These are phyloP conservation scores for Ustilago trichophora DNA, from an alignment of 1,284 basidiomycete species.

Conservation along the genomic window DNA sequence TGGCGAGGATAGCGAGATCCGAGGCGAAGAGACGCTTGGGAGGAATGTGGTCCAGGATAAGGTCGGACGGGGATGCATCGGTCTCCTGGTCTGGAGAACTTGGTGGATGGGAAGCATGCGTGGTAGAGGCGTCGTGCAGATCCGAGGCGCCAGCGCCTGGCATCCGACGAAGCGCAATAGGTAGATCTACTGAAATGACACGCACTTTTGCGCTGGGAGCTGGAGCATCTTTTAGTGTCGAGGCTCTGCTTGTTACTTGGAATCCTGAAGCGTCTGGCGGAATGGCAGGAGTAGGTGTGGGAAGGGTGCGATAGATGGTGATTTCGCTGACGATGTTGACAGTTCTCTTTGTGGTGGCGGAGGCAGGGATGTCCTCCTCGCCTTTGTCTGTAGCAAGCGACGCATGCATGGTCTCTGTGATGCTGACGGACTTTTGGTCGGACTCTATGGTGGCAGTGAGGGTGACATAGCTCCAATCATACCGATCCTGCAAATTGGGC, in stretches of 20 bases:
- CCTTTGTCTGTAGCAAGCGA: not conserved
- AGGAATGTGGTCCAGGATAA: constrained; percentile 18
- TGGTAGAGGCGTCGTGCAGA: not conserved
- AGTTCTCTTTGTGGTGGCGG: constrained; percentile 11
- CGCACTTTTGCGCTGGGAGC: constrained; percentile 21
- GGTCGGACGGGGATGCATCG: constrained; percentile 1
- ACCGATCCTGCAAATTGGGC: not conserved
- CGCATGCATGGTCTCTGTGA: constrained; percentile 20
- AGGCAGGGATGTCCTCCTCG: not conserved
- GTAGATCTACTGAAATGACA: constrained; percentile 25
- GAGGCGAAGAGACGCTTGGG: constrained; percentile 6
- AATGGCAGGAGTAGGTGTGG: not conserved
- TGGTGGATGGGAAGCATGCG: not conserved
- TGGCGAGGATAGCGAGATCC: constrained; percentile 15
- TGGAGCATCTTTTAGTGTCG: not conserved
- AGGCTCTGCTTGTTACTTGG: constrained; percentile 15
- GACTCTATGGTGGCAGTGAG: constrained; percentile 26
- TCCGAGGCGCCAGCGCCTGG: not conserved
- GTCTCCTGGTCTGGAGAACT: not conserved
- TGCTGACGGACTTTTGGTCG: constrained; percentile 15
- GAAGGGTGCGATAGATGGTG: constrained; percentile 27
- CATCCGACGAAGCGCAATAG: constrained; percentile 18
- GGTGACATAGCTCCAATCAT: constrained; percentile 18
- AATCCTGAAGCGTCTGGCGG: not conserved
- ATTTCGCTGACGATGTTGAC: constrained; percentile 23